Evolutionary conservation across 2,329 filamentous ascomycete genomes (phyloP).

Genomic region (Didymella keratinophila): DNA sequence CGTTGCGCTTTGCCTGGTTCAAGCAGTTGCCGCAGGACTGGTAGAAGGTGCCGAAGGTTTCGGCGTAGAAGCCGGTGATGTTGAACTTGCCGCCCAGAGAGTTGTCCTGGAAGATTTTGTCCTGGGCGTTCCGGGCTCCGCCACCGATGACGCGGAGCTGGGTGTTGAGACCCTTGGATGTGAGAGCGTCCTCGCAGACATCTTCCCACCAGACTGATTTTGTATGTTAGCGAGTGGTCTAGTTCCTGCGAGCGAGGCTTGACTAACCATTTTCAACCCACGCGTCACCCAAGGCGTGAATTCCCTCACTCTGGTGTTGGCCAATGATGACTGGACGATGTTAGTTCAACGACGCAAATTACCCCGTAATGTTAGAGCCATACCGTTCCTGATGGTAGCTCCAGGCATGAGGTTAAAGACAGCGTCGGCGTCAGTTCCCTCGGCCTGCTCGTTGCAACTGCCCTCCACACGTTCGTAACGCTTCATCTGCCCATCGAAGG

Average conservation of each 20-base stretch:
- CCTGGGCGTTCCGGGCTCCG: constrained; percentile 35
- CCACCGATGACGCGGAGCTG: constrained; percentile 40
- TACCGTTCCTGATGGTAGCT: constrained; percentile 27
- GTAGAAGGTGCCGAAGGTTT: constrained; percentile 39
- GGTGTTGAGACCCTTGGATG: constrained; percentile 36
- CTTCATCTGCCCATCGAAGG: constrained; percentile 40
- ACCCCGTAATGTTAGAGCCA: not conserved
- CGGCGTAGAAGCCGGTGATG: constrained; percentile 37
- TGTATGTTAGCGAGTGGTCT: constrained; percentile 4
- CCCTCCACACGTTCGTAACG: constrained; percentile 37
- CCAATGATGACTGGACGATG: constrained; percentile 24
- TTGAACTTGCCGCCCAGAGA: constrained; percentile 34
- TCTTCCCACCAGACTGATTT: constrained; percentile 38
- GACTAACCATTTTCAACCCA: constrained; percentile 39
- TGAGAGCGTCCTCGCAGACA: constrained; percentile 37
- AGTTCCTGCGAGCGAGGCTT: rapidly evolving
- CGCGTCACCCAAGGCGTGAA: constrained; percentile 36
- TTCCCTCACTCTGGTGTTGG: constrained; percentile 38
- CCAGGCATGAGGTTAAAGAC: constrained; percentile 37
- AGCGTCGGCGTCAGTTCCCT: constrained; percentile 37
- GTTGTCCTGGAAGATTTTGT: constrained; percentile 37
- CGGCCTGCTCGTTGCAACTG: constrained; percentile 37
- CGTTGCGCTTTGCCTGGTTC: constrained; percentile 39
- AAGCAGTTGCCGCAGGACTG: constrained; percentile 38
- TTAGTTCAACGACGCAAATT: not conserved